Base-by-base conservation (phyloP, 768 basidiomycete species). In the Rhizopogon salebrosus region DNA sequence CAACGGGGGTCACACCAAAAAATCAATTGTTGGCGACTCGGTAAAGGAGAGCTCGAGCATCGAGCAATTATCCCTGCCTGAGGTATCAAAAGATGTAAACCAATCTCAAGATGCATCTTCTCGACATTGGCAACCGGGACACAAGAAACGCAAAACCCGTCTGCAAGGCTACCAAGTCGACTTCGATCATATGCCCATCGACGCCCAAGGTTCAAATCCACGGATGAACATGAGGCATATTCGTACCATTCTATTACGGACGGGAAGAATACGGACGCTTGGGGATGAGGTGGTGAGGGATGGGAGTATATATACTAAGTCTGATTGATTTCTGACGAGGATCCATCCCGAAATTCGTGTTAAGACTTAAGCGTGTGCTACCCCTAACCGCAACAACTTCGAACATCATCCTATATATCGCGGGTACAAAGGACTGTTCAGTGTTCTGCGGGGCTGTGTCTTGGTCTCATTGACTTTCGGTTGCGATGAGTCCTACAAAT, bases 181-280 rank as follows among this genome's bases (percentile, higher is more conserved):
- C 39, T 62, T 63, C 36, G 45, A 52, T 18, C 49, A 18, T 24
- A 54, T 63, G 11, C 39, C 58, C 16, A 40, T 42, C 27, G 54
- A 52, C 10, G 24, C 35, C 42, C 31, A 36, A 3, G 24, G 55
- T 20, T 42, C 54, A 6, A 52, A 52, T 10, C 54, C 57, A 14
- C 38, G 8, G 40, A 40, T 66, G 43, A 49, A 55, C 18, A 13
- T 57, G 54, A 22, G 37, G 7, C 53, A 57, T 2, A 29, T 63
- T 1, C 53, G 40, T 27, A 13, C n/a, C 1, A 41, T 48, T 1
- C 20, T 67, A 23, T 49, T 67, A 54, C 69, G 56, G 41, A 66
- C 68, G 6, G 67, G 66, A 18, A 61, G 64, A 23, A 57, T 68
- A 41, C 58, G 67, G 31, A 63, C 53, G 26, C 42, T 59, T 26